Conservation (phyloP, 2,329 filamentous ascomycete species). For the Colletotrichum sojae region DNA sequence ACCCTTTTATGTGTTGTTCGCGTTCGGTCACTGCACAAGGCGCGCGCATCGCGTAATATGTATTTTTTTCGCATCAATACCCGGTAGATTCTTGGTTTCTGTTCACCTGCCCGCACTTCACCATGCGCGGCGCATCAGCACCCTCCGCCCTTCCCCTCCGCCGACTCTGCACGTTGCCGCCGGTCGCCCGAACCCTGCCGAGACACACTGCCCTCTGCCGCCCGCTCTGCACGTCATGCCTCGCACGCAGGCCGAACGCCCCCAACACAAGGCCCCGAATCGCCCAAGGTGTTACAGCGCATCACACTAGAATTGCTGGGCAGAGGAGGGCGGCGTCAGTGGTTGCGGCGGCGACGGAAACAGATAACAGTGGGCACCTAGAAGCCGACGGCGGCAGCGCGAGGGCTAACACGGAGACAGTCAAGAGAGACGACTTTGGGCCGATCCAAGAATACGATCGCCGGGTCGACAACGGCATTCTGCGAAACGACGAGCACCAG, state of each 20-base stretch:
- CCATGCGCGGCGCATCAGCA: slow-evolving; percentile 30
- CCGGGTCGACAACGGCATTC: slow-evolving; percentile 78
- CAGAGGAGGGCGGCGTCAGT: slow-evolving; percentile 37
- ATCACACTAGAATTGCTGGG: slow-evolving; percentile 2
- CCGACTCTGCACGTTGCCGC: slow-evolving; percentile 20
- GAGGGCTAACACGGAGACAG: slow-evolving; percentile 26
- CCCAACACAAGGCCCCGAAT: background rate
- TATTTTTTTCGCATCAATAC: slow-evolving; percentile 20
- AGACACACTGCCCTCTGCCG: slow-evolving; percentile 13
- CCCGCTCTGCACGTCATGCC: slow-evolving; percentile 23
- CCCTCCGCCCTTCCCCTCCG: slow-evolving; percentile 27
- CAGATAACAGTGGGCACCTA: slow-evolving; percentile 23
- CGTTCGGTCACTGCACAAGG: slow-evolving; percentile 10
- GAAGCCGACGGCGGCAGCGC: background rate
- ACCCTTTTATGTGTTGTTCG: slow-evolving; percentile 7
- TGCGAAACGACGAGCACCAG: slow-evolving; percentile 93
- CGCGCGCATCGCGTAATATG: slow-evolving; percentile 37
- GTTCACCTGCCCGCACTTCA: slow-evolving; percentile 15
- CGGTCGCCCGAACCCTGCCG: slow-evolving; percentile 23
- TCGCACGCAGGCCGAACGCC: slow-evolving; percentile 2
- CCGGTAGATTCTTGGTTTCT: slow-evolving; percentile 20
- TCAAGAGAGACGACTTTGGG: slow-evolving; percentile 62
- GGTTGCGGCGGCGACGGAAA: slow-evolving; percentile 31
- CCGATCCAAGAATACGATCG: slow-evolving; percentile 91
- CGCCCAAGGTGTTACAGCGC: background rate